Evolutionary conservation across 2,329 filamentous ascomycete genomes (phyloP), one percentile per base, ranked within the genome.

Genomic region (Cladobotryum protrusum): DNA sequence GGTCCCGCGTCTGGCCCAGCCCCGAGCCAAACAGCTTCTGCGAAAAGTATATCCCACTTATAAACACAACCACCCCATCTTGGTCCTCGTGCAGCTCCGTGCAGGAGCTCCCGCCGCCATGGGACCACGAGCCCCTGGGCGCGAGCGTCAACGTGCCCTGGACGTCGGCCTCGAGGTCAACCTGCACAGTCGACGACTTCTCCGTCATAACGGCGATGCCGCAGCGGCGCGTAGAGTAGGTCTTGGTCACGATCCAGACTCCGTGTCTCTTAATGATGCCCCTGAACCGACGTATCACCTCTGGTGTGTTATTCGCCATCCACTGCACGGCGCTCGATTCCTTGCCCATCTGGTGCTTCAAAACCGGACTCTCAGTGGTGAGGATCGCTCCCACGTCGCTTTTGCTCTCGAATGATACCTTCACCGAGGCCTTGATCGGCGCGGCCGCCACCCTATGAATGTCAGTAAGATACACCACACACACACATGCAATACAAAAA

Each of bases 21-120:
- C 18, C 14, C 18, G 40, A 44, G 5, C 29, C 7, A 18, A 50
- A 39, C 14, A 45, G 29, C 15, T 37, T 35, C 19, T 49, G 43
- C 6, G 49, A 20, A 43, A 51, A 51, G 43, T 47, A 51, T 18
- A 51, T 43, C 6, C 49, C 43, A n/a, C 49, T 51, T n/a, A 51
- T 47, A 19, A 51, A 51, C 12, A 40, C 39, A n/a, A 51, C 49
- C 7, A 51, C 43, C 14, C 44, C 49, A 14, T 43, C 17, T 11
- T 51, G 43, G n/a, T 47, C 49, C 14, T 51, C 43, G 14, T 51
- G 49, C 9, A 51, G 17, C 39, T 47, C 49, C 43, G 19, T 45
- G 18, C 43, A 45, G 43, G 15, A 34, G 24, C 20, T 45, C 19
- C 43, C 43, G n/a, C 29, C 8, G 14, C 43, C 14, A 12, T 32